Evolutionary conservation across 2,329 filamentous ascomycete genomes (phyloP).

Genomic region (Seiridium unicorne): DNA sequence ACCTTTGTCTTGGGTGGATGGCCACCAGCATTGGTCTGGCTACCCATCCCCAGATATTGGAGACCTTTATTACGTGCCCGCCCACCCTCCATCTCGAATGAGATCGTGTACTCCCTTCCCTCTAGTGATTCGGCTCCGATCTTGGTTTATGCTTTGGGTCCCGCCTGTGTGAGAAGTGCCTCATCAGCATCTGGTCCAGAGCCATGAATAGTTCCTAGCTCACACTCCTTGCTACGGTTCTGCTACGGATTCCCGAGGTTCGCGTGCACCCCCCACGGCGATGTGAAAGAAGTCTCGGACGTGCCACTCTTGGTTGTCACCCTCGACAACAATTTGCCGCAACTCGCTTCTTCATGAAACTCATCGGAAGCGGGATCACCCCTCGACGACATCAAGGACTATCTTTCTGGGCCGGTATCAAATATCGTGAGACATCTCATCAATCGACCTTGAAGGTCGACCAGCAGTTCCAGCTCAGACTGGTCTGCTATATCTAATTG

Average conservation of each 20-base stretch:
- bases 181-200: slow-evolving; percentile 5
- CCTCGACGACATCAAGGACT: background rate
- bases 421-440: background rate
- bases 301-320: background rate
- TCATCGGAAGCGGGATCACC: background rate
- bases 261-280: background rate
- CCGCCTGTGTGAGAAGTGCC: slow-evolving; percentile 8
- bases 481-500: background rate
- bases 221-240: slow-evolving; percentile 6
- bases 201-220: slow-evolving; percentile 7
- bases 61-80: slow-evolving; percentile 5
- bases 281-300: background rate
- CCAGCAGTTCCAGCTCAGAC: background rate
- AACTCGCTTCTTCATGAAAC: slow-evolving; percentile 1
- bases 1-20: background rate
- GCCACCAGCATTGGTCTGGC: background rate
- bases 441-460: background rate
- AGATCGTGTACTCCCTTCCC: background rate
- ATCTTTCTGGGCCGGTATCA: background rate
- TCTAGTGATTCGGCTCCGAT: slow-evolving; percentile 4
- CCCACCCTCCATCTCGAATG: slow-evolving; percentile 6
- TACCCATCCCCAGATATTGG: slow-evolving; percentile 4
- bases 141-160: slow-evolving; percentile 5
- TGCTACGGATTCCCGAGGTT: background rate
- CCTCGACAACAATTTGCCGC: background rate